phyloP scores from a whole-genome alignment of 2,329 filamentous ascomycete species.

The Parafenestella ontariensis region DNA sequence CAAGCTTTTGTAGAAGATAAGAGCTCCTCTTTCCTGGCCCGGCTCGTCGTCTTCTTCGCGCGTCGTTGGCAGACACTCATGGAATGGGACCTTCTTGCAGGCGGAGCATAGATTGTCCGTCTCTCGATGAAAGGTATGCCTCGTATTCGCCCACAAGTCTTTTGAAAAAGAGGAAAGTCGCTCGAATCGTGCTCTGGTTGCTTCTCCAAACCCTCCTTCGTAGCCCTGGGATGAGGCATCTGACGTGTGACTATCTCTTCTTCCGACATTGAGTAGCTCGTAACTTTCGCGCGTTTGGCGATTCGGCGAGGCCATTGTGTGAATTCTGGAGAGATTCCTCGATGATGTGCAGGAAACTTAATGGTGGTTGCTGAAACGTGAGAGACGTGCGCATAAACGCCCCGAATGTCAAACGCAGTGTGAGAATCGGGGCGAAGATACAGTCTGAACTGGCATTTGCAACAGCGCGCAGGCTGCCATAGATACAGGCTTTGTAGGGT shows the following conservation, averaged over 20 bases:
- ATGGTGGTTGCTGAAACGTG: neutral
- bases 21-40: neutral
- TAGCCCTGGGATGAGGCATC: neutral
- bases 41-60: neutral
- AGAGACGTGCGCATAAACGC: neutral
- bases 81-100: constrained; percentile 2
- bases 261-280: neutral
- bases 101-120: neutral
- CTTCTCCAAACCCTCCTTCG: neutral
- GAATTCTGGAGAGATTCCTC: neutral
- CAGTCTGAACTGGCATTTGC: neutral
- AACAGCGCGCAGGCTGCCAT: neutral
- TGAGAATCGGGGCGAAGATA: neutral
- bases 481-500: neutral
- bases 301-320: neutral
- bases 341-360: neutral
- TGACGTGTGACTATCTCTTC: neutral
- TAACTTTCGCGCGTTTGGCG: neutral
- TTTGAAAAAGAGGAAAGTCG: neutral
- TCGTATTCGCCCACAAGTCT: neutral
- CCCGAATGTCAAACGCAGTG: neutral
- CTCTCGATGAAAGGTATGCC: neutral
- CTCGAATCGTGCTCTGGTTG: neutral
- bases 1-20: constrained; percentile 4
- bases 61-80: neutral